Conservation (phyloP, 164 flowering plant species). For the Piper longum region DNA sequence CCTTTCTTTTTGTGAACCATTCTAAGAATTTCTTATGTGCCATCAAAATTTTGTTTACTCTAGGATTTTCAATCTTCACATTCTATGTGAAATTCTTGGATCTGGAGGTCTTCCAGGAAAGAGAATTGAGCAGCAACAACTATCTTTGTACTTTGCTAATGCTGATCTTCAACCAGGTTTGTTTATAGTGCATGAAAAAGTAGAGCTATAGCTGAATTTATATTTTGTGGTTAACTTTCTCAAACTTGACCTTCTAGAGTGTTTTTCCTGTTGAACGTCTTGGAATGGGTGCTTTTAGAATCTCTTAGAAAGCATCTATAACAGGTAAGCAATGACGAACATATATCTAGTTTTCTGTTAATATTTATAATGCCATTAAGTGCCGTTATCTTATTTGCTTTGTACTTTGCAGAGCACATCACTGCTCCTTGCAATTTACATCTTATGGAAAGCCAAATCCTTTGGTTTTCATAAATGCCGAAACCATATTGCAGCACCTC, state of each 20-base stretch:
- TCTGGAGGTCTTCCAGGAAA: slow-evolving; percentile 79
- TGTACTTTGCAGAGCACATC: slow-evolving; percentile 43
- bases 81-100: slow-evolving; percentile 73
- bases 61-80: slow-evolving; percentile 19
- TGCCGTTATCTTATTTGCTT: not conserved
- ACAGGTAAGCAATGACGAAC: slow-evolving; percentile 26
- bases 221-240: not conserved
- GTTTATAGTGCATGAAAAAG: not conserved
- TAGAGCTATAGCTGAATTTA: not conserved
- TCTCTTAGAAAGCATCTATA: slow-evolving; percentile 61
- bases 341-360: not conserved
- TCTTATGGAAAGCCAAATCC: slow-evolving; percentile 82
- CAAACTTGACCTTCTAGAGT: slow-evolving; percentile 28
- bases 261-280: slow-evolving; percentile 75
- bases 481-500: slow-evolving; percentile 33
- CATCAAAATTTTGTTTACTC: not conserved
- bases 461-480: slow-evolving; percentile 68
- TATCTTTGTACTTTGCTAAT: slow-evolving; percentile 55
- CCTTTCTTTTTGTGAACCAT: not conserved
- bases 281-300: slow-evolving; percentile 96
- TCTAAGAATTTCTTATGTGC: not conserved
- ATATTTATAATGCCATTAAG: not conserved
- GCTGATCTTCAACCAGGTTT: slow-evolving; percentile 86
- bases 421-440: slow-evolving; percentile 40
- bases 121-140: slow-evolving; percentile 40